phyloP scores from a whole-genome alignment of 2,329 filamentous ascomycete species.

The Cordyceps farinosa region DNA sequence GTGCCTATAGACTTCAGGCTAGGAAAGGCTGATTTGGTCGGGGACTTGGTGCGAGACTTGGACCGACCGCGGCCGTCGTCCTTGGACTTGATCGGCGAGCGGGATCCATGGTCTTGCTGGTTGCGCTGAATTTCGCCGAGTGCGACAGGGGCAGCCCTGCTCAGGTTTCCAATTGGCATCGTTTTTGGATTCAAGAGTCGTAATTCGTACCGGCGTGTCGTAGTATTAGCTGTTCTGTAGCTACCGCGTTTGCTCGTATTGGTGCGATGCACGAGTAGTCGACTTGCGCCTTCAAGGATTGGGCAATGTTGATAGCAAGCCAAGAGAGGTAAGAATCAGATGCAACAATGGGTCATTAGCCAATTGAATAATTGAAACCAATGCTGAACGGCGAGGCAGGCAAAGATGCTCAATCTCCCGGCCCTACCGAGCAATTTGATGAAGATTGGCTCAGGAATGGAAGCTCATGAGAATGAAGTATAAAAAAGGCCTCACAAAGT shows the following conservation, averaged over 20 bases:
- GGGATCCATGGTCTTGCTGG: slow-evolving; percentile 40
- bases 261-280: not conserved
- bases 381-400: not conserved
- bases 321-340: not conserved
- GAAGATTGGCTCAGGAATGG: not conserved
- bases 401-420: not conserved
- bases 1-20: slow-evolving; percentile 39
- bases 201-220: not conserved
- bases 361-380: not conserved
- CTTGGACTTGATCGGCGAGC: slow-evolving; percentile 40
- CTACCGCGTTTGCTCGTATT: not conserved
- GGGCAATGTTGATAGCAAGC: not conserved
- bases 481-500: not conserved
- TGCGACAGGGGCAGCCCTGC: slow-evolving; percentile 31
- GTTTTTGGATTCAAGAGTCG: not conserved
- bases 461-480: slow-evolving; percentile 2
- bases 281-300: not conserved
- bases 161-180: slow-evolving; percentile 14
- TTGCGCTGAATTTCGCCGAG: slow-evolving; percentile 58
- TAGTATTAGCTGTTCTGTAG: not conserved
- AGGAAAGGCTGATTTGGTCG: slow-evolving; percentile 44
- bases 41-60: slow-evolving; percentile 40
- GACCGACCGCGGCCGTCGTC: slow-evolving; percentile 34
- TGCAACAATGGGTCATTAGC: not conserved
- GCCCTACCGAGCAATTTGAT: not conserved